Evolutionary conservation across 345 rosid genomes (phyloP), one percentile per base, ranked within the genome.

Genomic region (Luvunga scandens): DNA sequence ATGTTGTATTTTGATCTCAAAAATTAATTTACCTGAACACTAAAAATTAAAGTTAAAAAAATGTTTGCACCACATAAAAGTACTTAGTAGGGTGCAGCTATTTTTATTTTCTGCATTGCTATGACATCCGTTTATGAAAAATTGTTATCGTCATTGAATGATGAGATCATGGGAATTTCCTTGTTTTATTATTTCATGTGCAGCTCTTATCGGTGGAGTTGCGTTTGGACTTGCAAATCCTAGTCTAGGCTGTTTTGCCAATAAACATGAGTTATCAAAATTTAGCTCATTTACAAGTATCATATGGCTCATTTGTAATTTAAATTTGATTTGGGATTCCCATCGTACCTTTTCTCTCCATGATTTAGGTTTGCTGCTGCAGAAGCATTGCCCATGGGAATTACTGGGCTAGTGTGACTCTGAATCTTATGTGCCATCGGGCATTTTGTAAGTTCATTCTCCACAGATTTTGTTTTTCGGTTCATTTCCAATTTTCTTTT

Each of bases 171-270:
- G 73, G 75, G 56, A 2, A 24, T 45, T 50, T 4, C 21, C 62
- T 69, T 71, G 36, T 33, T 53, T 56, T 33, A 30, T 72, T 55
- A 34, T 53, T 64, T 78, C 77, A 61, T 79, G 68, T 81, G 71
- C 90, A 95, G 98, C 94, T 85, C 97, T 95, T 81, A 78, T 92
- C 34, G 84, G 91, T 77, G 98, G 97, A 83, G 97, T 95, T 60
- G 86, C 84, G 4, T 66, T 90, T 55, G 98, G 98, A 18, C 90
- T 91, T 87, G 98, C 90, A 82, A 91, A 90, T 83, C 98, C 98
- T 33, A 78, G 78, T 78, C 92, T 89, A 75, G 98, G 98, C 42
- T 91, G 98, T 83, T 83, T 95, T 77, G 98, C 97, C 1, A 90
- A 91, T 83, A 90, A 81, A 85, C 90, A 79, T 80, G 84, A 83